Evolutionary conservation across 202 grass and related monocot species (phyloP).

Genomic region (Zoysia matrella): DNA sequence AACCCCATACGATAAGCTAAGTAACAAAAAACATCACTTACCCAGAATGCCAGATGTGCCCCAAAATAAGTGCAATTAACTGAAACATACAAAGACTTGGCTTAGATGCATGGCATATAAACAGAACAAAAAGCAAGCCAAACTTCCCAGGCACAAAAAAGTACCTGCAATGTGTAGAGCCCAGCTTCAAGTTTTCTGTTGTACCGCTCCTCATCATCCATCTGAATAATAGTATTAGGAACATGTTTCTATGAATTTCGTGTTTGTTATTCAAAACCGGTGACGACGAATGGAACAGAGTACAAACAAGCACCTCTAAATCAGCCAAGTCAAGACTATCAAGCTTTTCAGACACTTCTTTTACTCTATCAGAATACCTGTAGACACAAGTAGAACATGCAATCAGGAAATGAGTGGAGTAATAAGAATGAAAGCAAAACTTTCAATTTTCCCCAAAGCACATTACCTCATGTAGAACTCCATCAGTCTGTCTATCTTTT

Average conservation of each 20-base stretch:
- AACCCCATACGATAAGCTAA: not conserved
- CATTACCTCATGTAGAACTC: constrained; percentile 82
- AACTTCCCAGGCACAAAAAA: constrained; percentile 9
- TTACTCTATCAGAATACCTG: constrained; percentile 97
- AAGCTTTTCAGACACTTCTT: constrained; percentile 73
- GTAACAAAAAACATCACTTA: constrained; percentile 51
- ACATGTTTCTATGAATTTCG: constrained; percentile 26
- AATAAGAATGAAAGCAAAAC: constrained; percentile 3
- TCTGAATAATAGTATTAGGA: constrained; percentile 51
- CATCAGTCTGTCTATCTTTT: constrained; percentile 96
- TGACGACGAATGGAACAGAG: constrained; percentile 7
- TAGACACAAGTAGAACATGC: not conserved
- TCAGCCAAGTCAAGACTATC: constrained; percentile 82
- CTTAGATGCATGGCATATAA: constrained; percentile 11
- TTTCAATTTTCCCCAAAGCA: constrained; percentile 27
- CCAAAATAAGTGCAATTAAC: constrained; percentile 90
- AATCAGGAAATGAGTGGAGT: constrained; percentile 33
- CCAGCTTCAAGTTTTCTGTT: constrained; percentile 93
- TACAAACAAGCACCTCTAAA: constrained; percentile 68
- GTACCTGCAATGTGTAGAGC: constrained; percentile 95
- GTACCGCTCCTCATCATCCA: constrained; percentile 91
- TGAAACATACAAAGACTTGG: constrained; percentile 52
- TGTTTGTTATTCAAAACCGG: constrained; percentile 31
- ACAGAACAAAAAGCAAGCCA: constrained; percentile 24
- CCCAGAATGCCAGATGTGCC: constrained; percentile 92